Evolutionary conservation across 768 basidiomycete genomes (phyloP), one percentile per base, ranked within the genome.

Genomic region (Heimioporus sp.): DNA sequence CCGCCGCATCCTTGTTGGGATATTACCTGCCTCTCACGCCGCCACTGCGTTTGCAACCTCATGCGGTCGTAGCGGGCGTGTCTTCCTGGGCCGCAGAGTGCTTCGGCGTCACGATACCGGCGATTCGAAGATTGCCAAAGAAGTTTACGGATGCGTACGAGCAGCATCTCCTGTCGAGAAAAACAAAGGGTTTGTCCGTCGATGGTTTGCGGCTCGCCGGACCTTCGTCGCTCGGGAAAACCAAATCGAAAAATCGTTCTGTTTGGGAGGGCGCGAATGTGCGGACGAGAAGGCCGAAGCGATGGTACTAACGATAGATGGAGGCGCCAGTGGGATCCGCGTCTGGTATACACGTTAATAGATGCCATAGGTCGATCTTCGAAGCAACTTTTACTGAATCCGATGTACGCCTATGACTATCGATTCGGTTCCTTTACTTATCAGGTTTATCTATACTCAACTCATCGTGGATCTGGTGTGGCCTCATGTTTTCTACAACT

Each of bases 1-100:
- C 85, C 1, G 84, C 90, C 61, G 74, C 80, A 19, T 81, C 85
- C 13, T 65, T 86, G 48, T 68, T 92, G 17, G 92, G 91, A 1
- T 92, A 83, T 72, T 92, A 91, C 69, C 59, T 82, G 34, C 67
- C 77, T 39, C 79, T 81, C 55, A 49, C 72, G 1, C 65, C 65
- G 7, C 75, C 82, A 39, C 60, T 92, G 43, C 73, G 81, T 28
- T 59, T 76, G 3, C 63, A 69, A 38, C 72, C 72, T 47, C 58
- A 64, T 8, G 73, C 70, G 35, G 66, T 89, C 48, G 54, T 87
- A 10, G 69, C 80, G 36, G 85, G 84, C 15, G 69, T 82, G 47
- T 79, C 81, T 66, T 70, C 75, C 34, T 92, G 90, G 88, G 67
- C 83, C 0, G 53, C 46, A 0, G 66, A 63, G 37, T 59, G 57